Evolutionary conservation across 768 basidiomycete genomes (phyloP).

Genomic region (Tulasnella sp.): DNA sequence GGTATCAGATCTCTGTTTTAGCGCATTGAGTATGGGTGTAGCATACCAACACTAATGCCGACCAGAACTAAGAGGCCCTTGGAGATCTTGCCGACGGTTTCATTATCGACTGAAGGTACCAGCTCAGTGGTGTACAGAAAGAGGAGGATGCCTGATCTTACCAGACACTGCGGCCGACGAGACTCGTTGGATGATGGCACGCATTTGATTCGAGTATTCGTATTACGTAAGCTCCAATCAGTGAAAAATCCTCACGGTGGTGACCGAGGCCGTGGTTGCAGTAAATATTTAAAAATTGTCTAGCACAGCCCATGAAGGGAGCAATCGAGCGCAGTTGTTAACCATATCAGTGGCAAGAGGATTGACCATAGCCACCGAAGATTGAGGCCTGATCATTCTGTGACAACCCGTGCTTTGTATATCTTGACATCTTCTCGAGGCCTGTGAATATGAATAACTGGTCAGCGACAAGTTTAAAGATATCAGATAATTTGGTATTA

Average conservation of each 20-base stretch:
- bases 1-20: neutral
- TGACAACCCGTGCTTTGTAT: constrained; percentile 50
- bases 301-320: no score
- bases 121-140: neutral
- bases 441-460: no score
- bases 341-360: no score
- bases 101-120: constrained; percentile 51
- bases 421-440: constrained; percentile 76
- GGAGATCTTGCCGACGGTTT: constrained; percentile 72
- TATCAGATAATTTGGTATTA: no score
- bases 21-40: neutral
- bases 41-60: constrained; percentile 71
- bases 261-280: no score
- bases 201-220: constrained; percentile 41
- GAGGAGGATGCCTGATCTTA: constrained; percentile 24
- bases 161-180: constrained; percentile 76
- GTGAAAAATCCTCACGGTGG: no score
- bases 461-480: no score
- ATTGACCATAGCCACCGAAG: no score
- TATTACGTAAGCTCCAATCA: no score
- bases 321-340: no score
- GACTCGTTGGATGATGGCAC: constrained; percentile 79
- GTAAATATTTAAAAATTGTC: no score
- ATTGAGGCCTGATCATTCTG: no score
- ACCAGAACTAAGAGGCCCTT: constrained; percentile 83